Conservation (phyloP, 768 basidiomycete genomes). For the Agrocybe praecox region DNA sequence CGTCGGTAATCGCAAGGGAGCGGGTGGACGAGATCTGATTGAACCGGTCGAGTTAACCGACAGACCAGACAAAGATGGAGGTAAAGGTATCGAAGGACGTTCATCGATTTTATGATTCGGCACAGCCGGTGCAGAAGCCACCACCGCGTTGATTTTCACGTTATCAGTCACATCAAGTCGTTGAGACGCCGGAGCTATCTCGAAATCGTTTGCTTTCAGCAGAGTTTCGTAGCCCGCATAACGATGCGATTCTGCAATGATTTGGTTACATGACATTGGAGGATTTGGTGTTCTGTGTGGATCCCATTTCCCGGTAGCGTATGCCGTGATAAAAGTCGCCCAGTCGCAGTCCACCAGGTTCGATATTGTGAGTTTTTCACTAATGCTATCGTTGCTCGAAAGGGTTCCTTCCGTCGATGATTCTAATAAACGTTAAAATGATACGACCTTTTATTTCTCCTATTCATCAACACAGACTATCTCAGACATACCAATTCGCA, state of each 20-base stretch:
- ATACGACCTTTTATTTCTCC: no score
- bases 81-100: conserved; percentile 4
- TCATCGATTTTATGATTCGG: conserved; percentile 2
- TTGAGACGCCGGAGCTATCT: conserved; percentile 8
- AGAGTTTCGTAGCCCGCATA: conserved; percentile 26
- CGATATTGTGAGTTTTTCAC: conserved; percentile 10
- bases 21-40: conserved; percentile 22
- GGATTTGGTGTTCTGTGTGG: conserved; percentile 69
- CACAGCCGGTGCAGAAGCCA: not conserved
- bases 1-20: conserved; percentile 23
- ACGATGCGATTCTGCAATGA: conserved; percentile 16
- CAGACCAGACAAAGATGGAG: conserved; percentile 13
- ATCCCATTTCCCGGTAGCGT: conserved; percentile 80
- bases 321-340: conserved; percentile 76
- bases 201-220: conserved; percentile 15
- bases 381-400: not conserved
- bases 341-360: conserved; percentile 53
- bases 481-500: not conserved
- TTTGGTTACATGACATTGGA: conserved; percentile 36
- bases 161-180: not conserved
- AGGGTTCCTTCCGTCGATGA: not conserved
- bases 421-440: not conserved
- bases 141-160: not conserved
- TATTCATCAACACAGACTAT: not conserved
- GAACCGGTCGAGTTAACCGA: conserved; percentile 13